Percentiles rank a stretch among this genome's conserved stretches.
Conservation (phyloP, 345 rosid species). For the Lagerstroemia speciosa region DNA sequence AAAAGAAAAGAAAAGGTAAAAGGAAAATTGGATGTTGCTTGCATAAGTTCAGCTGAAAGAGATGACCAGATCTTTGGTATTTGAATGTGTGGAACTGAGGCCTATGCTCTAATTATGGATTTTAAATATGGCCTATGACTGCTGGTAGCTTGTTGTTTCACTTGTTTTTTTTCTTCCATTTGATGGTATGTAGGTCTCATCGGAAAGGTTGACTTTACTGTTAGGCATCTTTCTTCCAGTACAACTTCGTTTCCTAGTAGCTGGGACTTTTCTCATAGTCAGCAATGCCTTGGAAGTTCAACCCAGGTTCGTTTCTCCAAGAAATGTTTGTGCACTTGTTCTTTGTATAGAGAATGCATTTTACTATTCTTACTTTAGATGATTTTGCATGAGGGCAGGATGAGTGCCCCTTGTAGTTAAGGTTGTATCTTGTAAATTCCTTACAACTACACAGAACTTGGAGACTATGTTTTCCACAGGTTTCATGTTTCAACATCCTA, state of each 20-base stretch:
- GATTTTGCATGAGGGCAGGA: neutral
- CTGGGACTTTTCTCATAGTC: conserved; percentile 51
- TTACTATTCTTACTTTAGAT: neutral
- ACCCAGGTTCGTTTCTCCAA: conserved; percentile 38
- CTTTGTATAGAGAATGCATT: neutral
- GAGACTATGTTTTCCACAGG: neutral
- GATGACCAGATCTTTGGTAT: neutral
- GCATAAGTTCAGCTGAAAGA: neutral
- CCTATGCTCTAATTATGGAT: neutral
- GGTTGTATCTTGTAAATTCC: neutral
- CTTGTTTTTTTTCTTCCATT: conserved; percentile 11
- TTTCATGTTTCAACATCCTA: neutral
- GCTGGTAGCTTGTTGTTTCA: neutral
- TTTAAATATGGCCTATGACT: neutral
- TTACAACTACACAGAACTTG: neutral
- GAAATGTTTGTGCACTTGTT: neutral
- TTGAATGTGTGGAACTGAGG: neutral
- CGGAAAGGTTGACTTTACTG: conserved; percentile 97
- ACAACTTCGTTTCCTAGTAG: conserved; percentile 61
- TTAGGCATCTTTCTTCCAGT: conserved; percentile 81
- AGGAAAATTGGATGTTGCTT: neutral
- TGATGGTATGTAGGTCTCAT: conserved; percentile 47
- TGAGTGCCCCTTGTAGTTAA: neutral
- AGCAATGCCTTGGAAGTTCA: conserved; percentile 52
- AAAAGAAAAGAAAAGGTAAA: neutral